phyloP scores from a whole-genome alignment of 352 stramenopile species.

The Phytopythium cucurbitacearum region DNA sequence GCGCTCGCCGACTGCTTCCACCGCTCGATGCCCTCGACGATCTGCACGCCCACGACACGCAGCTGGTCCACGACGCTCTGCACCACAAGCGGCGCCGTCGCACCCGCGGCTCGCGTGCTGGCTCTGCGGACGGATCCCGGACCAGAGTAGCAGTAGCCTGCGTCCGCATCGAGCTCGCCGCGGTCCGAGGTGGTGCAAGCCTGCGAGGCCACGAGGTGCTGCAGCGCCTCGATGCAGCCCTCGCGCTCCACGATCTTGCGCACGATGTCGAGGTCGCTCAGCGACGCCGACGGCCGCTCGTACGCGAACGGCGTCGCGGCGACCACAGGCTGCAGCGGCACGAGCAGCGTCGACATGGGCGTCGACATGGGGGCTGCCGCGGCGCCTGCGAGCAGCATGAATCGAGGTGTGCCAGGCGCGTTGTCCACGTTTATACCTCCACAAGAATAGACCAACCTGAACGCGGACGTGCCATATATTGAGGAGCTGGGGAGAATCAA shows the following conservation, averaged over 20 bases:
- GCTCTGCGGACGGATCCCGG: constrained; percentile 6
- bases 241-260: constrained; percentile 80
- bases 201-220: constrained; percentile 37
- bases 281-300: constrained; percentile 2
- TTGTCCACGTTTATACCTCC: no score
- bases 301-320: constrained; percentile 4
- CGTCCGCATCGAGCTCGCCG: constrained; percentile 6
- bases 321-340: background rate
- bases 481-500: no score
- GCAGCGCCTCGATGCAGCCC: constrained; percentile 67
- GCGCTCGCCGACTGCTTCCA: constrained; percentile 32
- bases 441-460: no score
- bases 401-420: no score
- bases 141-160: constrained; percentile 15
- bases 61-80: constrained; percentile 64
- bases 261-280: constrained; percentile 51
- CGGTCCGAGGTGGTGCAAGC: background rate
- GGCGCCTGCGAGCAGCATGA: no score
- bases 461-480: no score
- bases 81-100: constrained; percentile 49
- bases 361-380: background rate
- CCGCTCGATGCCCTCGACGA: constrained; percentile 61
- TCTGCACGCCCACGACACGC: constrained; percentile 51
- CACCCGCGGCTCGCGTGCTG: background rate
- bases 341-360: constrained; percentile 4